Percentiles rank a stretch among this genome's conserved stretches.
Evolutionary conservation across 73 alveolate species (phyloP).

Genomic region (Uronychia binucleata): DNA sequence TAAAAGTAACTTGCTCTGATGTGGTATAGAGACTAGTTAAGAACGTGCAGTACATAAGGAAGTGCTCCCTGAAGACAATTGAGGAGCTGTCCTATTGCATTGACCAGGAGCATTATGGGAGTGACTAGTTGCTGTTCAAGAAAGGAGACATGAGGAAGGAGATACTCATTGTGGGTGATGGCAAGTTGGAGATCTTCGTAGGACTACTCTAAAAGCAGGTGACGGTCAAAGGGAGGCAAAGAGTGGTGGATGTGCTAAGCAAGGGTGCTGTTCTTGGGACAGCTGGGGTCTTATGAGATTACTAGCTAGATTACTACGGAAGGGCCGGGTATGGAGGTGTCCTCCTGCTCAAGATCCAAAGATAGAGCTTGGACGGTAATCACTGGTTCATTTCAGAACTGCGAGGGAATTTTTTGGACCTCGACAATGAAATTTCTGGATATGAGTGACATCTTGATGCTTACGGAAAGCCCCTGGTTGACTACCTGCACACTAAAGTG

Average conservation of each 20-base stretch:
- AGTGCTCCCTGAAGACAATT: background rate
- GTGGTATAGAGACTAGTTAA: background rate
- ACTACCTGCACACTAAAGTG: too few relatives aligned
- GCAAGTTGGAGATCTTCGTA: background rate
- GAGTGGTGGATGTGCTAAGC: background rate
- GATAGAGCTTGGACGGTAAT: too few relatives aligned
- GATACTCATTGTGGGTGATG: background rate
- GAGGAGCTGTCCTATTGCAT: background rate
- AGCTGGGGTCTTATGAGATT: background rate
- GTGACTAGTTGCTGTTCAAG: background rate
- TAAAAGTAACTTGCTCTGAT: background rate
- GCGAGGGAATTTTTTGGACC: too few relatives aligned
- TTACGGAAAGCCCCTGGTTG: too few relatives aligned
- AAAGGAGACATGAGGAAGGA: background rate
- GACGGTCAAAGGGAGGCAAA: too few relatives aligned
- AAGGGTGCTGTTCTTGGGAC: background rate
- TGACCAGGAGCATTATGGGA: background rate
- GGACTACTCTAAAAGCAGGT: background rate
- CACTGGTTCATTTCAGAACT: too few relatives aligned
- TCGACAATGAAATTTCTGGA: too few relatives aligned
- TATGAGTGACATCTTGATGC: too few relatives aligned
- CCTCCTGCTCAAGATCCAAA: too few relatives aligned
- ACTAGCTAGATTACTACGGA: too few relatives aligned
- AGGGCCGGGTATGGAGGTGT: too few relatives aligned
- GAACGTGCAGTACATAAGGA: background rate